These are phyloP conservation scores for Geotrichum reessii DNA, from an alignment of 1,139 yeast species.

Conservation along the genomic window DNA sequence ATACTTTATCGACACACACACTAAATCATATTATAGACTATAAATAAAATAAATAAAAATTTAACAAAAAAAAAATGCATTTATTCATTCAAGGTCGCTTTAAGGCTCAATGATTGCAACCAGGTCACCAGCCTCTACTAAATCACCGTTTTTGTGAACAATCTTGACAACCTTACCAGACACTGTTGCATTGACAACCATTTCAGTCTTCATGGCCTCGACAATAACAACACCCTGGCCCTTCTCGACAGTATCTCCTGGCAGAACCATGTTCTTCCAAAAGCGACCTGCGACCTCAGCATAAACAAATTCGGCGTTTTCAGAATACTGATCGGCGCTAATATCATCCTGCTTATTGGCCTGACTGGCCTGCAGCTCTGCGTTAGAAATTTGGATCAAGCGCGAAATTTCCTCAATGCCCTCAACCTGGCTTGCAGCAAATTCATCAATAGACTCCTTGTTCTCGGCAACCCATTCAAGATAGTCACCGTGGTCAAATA, in stretches of 20 bases:
- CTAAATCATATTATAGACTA: not conserved
- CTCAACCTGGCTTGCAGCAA: conserved; percentile 67
- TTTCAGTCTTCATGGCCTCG: conserved; percentile 98
- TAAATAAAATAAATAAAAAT: not conserved
- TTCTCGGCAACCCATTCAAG: conserved; percentile 71
- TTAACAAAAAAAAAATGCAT: not conserved
- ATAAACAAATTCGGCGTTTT: conserved; percentile 74
- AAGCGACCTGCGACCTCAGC: conserved; percentile 94
- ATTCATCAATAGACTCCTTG: conserved; percentile 63
- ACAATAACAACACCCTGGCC: conserved; percentile 84
- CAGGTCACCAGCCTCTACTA: conserved; percentile 90
- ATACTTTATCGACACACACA: not conserved
- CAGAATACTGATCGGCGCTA: conserved; percentile 45
- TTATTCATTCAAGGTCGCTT: not conserved
- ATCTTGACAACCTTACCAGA: conserved; percentile 75
- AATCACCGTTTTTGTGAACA: conserved; percentile 76
- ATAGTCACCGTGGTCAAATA: conserved; percentile 78
- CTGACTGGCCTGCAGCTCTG: conserved; percentile 53
- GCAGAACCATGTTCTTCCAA: conserved; percentile 85
- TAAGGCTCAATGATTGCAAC: conserved; percentile 62
- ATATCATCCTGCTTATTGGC: conserved; percentile 39
- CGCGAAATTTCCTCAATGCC: conserved; percentile 78
- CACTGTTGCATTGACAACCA: conserved; percentile 71
- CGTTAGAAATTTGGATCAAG: conserved; percentile 76
- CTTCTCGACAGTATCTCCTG: conserved; percentile 66